A percentile compares a stretch with the other conserved stretches of the same genome.
phyloP scores from a whole-genome alignment of 768 basidiomycete genomes.

The Suillus subaureus region DNA sequence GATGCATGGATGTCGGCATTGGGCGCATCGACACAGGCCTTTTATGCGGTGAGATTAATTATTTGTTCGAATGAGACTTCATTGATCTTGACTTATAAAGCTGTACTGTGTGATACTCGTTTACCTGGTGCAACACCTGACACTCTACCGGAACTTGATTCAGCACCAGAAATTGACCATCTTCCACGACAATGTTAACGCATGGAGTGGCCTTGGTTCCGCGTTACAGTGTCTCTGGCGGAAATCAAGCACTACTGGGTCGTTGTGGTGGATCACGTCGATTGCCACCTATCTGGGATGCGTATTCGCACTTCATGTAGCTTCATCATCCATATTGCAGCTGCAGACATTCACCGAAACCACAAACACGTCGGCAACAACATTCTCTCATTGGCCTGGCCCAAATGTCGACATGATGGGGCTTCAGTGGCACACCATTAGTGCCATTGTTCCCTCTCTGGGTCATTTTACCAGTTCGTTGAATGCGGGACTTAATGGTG shows the following conservation, averaged over 20 bases:
- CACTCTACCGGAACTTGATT: constrained; percentile 10
- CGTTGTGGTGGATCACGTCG: background rate
- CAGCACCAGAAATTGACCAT: constrained; percentile 6
- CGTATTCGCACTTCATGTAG: constrained; percentile 7
- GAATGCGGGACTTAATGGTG: constrained; percentile 1
- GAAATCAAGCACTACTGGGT: constrained; percentile 1
- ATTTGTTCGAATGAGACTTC: background rate
- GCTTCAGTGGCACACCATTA: constrained; percentile 6
- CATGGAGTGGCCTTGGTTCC: constrained; percentile 12
- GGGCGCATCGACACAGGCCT: constrained; percentile 6
- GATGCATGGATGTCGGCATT: background rate
- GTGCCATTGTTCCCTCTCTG: constrained; percentile 5
- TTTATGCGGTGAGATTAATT: constrained; percentile 9
- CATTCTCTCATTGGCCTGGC: constrained; percentile 2
- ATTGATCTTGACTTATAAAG: constrained; percentile 8
- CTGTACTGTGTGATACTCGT: constrained; percentile 16
- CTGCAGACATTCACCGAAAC: constrained; percentile 10
- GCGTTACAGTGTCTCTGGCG: constrained; percentile 10
- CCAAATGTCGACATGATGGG: background rate
- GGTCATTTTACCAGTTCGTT: constrained; percentile 1
- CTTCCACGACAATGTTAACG: constrained; percentile 8
- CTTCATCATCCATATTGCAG: constrained; percentile 14
- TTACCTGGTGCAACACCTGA: constrained; percentile 16
- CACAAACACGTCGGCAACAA: background rate
- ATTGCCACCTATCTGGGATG: constrained; percentile 10